Conservation (phyloP, 495 filamentous ascomycete genomes). For the Bombardia bombarda region DNA sequence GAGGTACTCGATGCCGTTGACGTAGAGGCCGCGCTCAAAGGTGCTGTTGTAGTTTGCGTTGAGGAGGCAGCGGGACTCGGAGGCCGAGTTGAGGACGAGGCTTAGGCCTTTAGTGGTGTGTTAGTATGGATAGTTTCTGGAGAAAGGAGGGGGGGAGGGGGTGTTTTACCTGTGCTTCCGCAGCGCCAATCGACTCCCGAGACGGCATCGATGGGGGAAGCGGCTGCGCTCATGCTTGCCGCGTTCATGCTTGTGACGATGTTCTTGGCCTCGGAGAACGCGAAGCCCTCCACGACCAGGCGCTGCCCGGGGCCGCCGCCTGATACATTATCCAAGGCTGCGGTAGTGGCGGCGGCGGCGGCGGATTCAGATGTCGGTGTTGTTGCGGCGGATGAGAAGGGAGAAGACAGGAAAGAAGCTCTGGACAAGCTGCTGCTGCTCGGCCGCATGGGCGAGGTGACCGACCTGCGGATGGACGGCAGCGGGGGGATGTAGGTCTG, state of each 20-base stretch:
- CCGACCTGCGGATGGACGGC: conserved; percentile 14
- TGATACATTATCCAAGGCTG: conserved; percentile 2
- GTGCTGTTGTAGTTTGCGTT: no score
- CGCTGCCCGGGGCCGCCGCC: neutral
- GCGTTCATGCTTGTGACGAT: neutral
- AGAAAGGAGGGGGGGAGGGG: no score
- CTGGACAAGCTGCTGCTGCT: neutral
- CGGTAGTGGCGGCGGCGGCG: no score
- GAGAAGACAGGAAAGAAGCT: neutral
- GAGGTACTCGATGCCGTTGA: conserved; percentile 58
- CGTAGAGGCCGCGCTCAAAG: conserved; percentile 59
- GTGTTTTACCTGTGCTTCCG: conserved; percentile 3
- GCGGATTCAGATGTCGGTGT: no score
- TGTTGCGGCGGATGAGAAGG: no score
- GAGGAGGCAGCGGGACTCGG: no score
- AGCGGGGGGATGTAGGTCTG: conserved; percentile 20
- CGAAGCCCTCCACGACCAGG: no score
- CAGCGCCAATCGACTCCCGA: conserved; percentile 16
- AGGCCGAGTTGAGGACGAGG: conserved; percentile 9
- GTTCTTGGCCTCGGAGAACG: conserved; percentile 1
- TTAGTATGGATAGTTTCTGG: neutral
- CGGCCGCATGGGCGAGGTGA: neutral
- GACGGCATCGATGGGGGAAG: neutral
- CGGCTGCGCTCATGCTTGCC: neutral
- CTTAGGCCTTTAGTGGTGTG: conserved; percentile 7